Base-by-base conservation (phyloP, 805 yeast genomes). In the Schwanniomyces vanrijiae region DNA sequence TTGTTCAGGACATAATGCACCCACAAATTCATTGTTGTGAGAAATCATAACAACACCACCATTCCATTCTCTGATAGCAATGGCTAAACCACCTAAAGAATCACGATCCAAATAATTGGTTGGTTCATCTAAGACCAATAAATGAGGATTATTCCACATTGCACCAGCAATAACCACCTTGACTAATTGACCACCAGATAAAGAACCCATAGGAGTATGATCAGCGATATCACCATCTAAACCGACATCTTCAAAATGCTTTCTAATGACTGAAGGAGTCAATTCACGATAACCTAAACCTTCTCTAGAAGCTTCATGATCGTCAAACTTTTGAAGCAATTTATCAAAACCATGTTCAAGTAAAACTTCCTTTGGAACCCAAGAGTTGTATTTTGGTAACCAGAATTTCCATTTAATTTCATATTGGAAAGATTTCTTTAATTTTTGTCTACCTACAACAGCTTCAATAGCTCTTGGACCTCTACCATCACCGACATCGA, bases 1-100 rank as follows among this genome's bases (percentile, higher is more conserved):
- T 71, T 91, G 97, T 74, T 92, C 99, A 33, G 98, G 98, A 69
- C 98, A 91, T 60, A 92, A 73, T 5, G 98, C 98, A 46, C 97
- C 96, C 38, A 91, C 97, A 57, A 92, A 92, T 71, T 92, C 99
- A 61, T 85, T 86, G 76, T 92, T 92, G 76, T 92, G 99, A 53
- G 98, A 91, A 72, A 92, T 92, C 96, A 92, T 89, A 49, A 92
- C 95, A 52, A 92, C 98, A 75, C 97, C 98, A 65, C 99, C 99
- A 53, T 82, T 71, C 98, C 98, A 92, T 67, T 92, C 97, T 71
- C 97, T 85, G 64, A 92, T 94, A 43, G 99, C 99, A 59, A 92
- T 83, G 24, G 99, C 98, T 57, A 92, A 79, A 41, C 97, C 99
- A 69, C 98, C 99, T 52, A 92, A 78, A 21, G 98, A 91, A 68